Base-by-base conservation (phyloP, 2,329 filamentous ascomycete species). In the Mycocentrospora acerina region DNA sequence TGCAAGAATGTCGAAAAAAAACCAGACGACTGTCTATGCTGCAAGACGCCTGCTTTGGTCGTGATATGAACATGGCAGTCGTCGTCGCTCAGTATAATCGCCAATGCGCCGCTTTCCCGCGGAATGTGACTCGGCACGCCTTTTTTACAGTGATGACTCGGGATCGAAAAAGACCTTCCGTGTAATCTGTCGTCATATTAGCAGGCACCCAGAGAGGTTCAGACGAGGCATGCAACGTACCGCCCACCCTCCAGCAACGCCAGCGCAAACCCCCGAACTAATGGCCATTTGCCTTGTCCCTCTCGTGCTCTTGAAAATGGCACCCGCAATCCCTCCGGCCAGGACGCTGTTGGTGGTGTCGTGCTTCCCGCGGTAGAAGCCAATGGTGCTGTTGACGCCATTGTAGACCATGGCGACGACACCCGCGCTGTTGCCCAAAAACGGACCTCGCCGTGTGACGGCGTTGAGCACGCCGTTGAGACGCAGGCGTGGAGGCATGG, bases 341-440 rank as follows among this genome's bases (percentile, higher is more conserved):
- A 80, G 71, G 37, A 98, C 80, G 48, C 89, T 93, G 74, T 98
- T 98, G 42, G 85, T 81, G 3, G 89, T 80, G 68, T 98, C 94
- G 39, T 69, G 67, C 51, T 69, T 69, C 32, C 67, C 67, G 30
- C 67, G 44, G 29, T 59, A 64, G 35, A 64, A 55, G 6, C 66
- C 67, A 46, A 70, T 68, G 10, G 62, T 67, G 52, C 64, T 68
- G 51, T 69, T 70, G 31, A 63, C 55, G n/a, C 88, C 87, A 72
- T 97, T 98, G 73, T 98, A 98, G 36, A 90, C 83, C 77, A 98
- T 90, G 24, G 94, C 93, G 37, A 98, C 83, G 24, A 97, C 91
- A 62, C 90, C 93, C 1, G 91, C 91, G 22, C 88, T 95, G 76
- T 98, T 98, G 29, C 93, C 93, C 55, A 98, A 71, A 72, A 96